A percentile compares a stretch with the other conserved stretches of the same genome.
phyloP scores from a whole-genome alignment of 2,329 filamentous ascomycete genomes.

The Clonostachys sp. region DNA sequence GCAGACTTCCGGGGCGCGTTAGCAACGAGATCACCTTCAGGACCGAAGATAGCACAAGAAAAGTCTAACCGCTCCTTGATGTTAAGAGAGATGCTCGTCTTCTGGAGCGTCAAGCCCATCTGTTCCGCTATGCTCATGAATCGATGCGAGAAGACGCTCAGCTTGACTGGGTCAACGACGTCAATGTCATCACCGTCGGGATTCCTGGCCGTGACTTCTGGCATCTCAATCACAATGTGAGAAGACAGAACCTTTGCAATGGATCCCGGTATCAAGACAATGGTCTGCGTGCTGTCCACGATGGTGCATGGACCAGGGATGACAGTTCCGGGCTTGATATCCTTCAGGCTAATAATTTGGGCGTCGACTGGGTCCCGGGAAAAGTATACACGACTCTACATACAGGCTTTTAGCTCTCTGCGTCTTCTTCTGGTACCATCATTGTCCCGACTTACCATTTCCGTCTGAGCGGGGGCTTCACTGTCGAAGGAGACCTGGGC shows the following conservation, averaged over 20 bases:
- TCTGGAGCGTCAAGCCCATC: slow-evolving; percentile 73
- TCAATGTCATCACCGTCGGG: slow-evolving; percentile 5
- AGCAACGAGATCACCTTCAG: slow-evolving; percentile 66
- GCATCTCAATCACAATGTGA: slow-evolving; percentile 26
- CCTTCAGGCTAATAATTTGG: slow-evolving; percentile 14
- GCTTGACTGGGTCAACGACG: slow-evolving; percentile 66
- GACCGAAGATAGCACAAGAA: slow-evolving; percentile 72
- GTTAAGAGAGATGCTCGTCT: slow-evolving; percentile 72
- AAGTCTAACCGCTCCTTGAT: slow-evolving; percentile 78
- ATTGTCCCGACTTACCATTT: too few relatives aligned
- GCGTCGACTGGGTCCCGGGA: slow-evolving; percentile 11
- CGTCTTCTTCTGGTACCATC: accelerated
- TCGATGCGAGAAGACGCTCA: slow-evolving; percentile 71
- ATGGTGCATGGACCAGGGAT: slow-evolving; percentile 61
- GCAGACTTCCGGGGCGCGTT: slow-evolving; percentile 49
- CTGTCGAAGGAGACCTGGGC: slow-evolving; percentile 16
- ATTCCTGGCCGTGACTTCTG: slow-evolving; percentile 9
- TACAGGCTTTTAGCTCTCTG: too few relatives aligned
- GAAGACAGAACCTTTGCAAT: slow-evolving; percentile 22
- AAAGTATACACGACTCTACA: too few relatives aligned
- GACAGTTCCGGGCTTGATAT: slow-evolving; percentile 7
- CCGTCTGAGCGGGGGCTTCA: slow-evolving; percentile 5
- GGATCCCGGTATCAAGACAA: slow-evolving; percentile 54
- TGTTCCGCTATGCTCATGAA: slow-evolving; percentile 83
- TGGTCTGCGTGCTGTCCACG: slow-evolving; percentile 69